These are phyloP conservation scores for Epichloe elymi DNA, from an alignment of 2,329 filamentous ascomycete genomes.

Conservation along the genomic window DNA sequence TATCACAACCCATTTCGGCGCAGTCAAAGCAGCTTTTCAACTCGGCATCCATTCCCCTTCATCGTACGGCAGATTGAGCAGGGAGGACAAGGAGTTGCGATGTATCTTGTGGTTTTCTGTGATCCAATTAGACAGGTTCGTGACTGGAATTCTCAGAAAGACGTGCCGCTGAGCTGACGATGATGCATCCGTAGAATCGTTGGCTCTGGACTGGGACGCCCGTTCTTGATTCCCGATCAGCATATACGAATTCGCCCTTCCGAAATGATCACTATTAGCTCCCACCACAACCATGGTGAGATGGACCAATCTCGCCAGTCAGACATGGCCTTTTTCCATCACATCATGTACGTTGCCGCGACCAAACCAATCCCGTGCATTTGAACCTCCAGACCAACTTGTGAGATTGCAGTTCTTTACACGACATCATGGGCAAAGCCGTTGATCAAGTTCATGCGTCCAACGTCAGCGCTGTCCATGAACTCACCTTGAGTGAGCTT, in stretches of 20 bases:
- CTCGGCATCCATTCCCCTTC: constrained; percentile 20
- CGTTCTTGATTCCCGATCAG: constrained; percentile 9
- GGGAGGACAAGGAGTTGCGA: constrained; percentile 14
- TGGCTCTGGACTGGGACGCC: constrained; percentile 10
- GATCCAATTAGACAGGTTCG: constrained; percentile 17
- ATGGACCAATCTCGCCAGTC: constrained; percentile 3
- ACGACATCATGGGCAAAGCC: constrained; percentile 10
- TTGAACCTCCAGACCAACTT: background rate
- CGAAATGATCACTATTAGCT: background rate
- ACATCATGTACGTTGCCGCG: constrained; percentile 7
- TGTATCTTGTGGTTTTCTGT: constrained; percentile 19
- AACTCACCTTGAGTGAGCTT: constrained; percentile 6
- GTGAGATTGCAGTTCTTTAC: constrained; percentile 7
- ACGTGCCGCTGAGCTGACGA: background rate
- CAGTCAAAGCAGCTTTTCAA: constrained; percentile 20
- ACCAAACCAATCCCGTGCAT: background rate
- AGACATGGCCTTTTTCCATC: constrained; percentile 9
- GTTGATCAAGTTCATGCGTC: constrained; percentile 11
- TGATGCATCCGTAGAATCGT: constrained; percentile 8
- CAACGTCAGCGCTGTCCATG: constrained; percentile 9
- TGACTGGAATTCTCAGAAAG: no score
- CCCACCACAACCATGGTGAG: background rate
- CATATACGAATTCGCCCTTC: constrained; percentile 6
- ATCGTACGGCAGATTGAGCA: constrained; percentile 12
- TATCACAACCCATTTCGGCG: constrained; percentile 17